These are phyloP conservation scores for Mallotus nudiflorus DNA, from an alignment of 345 rosid genomes.

Conservation along the genomic window DNA sequence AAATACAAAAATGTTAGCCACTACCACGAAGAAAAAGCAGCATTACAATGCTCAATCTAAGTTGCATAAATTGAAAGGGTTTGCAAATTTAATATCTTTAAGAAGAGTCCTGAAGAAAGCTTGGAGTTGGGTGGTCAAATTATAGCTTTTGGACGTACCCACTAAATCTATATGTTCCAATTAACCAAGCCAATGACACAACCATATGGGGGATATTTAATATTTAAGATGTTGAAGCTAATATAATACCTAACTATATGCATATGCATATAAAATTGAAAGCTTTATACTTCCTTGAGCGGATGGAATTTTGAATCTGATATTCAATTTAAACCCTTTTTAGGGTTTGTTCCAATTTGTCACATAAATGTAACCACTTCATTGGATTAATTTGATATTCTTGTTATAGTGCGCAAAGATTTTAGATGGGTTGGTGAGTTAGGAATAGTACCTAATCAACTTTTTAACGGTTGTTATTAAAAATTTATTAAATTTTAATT, in stretches of 20 bases:
- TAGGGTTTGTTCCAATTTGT: neutral
- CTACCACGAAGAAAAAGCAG: neutral
- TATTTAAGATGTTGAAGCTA: neutral
- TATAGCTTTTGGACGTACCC: slow-evolving; percentile 4
- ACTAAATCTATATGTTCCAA: neutral
- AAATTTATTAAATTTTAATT: too few species aligned
- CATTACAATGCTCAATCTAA: neutral
- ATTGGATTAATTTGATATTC: neutral
- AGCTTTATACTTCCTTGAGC: neutral
- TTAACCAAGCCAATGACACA: neutral
- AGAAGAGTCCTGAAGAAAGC: neutral
- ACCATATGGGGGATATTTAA: neutral
- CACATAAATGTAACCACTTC: neutral
- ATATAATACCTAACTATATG: neutral
- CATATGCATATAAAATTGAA: neutral
- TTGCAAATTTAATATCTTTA: neutral
- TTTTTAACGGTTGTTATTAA: too few species aligned
- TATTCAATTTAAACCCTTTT: neutral
- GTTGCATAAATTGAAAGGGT: neutral
- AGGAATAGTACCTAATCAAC: too few species aligned
- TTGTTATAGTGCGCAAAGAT: neutral
- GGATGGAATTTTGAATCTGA: neutral
- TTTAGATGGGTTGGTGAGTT: neutral
- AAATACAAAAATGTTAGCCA: too few species aligned
- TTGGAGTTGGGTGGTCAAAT: neutral